Evolutionary conservation across 495 filamentous ascomycete species (phyloP).

Genomic region (Daldinia bambusicola): DNA sequence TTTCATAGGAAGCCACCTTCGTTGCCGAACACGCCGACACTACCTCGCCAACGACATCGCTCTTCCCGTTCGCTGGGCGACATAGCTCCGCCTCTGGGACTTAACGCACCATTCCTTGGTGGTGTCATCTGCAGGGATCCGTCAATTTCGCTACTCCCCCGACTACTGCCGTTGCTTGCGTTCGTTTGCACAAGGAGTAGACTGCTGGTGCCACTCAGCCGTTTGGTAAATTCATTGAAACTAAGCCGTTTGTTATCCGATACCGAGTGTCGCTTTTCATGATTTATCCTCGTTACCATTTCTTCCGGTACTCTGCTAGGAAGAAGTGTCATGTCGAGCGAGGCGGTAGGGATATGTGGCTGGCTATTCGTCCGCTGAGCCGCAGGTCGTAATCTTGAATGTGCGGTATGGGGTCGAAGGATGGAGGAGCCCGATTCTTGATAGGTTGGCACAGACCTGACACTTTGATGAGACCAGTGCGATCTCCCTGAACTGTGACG

Average conservation of each 20-base stretch:
- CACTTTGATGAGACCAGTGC: conserved; percentile 23
- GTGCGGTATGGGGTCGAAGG: conserved; percentile 57
- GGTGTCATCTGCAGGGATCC: conserved; percentile 40
- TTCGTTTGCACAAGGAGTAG: conserved; percentile 65
- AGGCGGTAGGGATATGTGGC: conserved; percentile 51
- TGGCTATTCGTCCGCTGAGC: conserved; percentile 59
- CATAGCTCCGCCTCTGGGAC: conserved; percentile 33
- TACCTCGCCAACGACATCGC: conserved; percentile 49
- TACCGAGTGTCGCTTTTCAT: conserved; percentile 59
- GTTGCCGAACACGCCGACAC: conserved; percentile 47
- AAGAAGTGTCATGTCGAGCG: conserved; percentile 34
- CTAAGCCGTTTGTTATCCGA: conserved; percentile 60
- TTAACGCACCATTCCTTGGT: conserved; percentile 37
- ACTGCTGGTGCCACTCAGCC: conserved; percentile 63
- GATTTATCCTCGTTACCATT: conserved; percentile 30
- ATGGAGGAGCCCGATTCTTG: conserved; percentile 36
- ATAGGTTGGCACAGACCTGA: conserved; percentile 16
- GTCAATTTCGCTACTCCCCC: conserved; percentile 58
- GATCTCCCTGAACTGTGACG: conserved; percentile 44
- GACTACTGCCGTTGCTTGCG: conserved; percentile 56
- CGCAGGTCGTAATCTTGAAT: conserved; percentile 53
- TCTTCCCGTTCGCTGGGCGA: conserved; percentile 45
- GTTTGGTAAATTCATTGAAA: conserved; percentile 65
- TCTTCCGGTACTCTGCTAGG: conserved; percentile 32
- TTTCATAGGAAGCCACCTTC: conserved; percentile 49